Base-by-base conservation (phyloP, 2,329 filamentous ascomycete species). In the Sphaerulina musiva region DNA sequence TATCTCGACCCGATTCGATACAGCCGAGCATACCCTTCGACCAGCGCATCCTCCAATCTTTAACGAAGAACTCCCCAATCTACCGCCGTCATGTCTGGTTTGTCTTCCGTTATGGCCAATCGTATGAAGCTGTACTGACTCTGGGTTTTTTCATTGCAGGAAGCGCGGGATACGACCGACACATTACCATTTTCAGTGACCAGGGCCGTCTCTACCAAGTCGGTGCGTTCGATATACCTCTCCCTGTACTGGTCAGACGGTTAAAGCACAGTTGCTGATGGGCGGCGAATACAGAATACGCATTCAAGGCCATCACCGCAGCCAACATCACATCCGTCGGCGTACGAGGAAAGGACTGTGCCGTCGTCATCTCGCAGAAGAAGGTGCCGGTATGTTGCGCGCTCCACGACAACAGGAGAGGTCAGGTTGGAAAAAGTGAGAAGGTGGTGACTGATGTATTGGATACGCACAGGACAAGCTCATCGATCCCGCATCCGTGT, bases 121-220 rank as follows among this genome's bases (percentile, higher is more conserved):
- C 8, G 34, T 6, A 23, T 20, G 32, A 10, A 51, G 48, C 31
- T 51, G 48, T 63, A 57, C 62, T 59, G 59, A 59, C 26, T 40
- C 17, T 36, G 10, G n/a, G 32, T 51, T 17, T 51, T 17, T 40
- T 36, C 40, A n/a, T 42, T 53, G 67, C 68, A 89, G 86, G 85
- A 74, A 87, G 84, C 76, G 86, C 88, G 75, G 91, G 89, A 70
- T 97, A 95, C 77, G 93, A 98, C 77, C 84, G 93, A 80, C 93
- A 98, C 77, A 98, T 98, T 70, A 98, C 93, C 72, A 97, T 98
- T 80, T 98, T 98, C 79, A 96, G 93, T 59, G 93, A 98, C 74
- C 91, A 96, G 77, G 93, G 93, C 70, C 85, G 93, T 73, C 80
- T 98, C 73, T 98, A 97, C 74, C 93, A 98, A 96, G 93, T 98